These are phyloP conservation scores for Penicillium italicum DNA, from an alignment of 2,329 filamentous ascomycete genomes.

Conservation along the genomic window DNA sequence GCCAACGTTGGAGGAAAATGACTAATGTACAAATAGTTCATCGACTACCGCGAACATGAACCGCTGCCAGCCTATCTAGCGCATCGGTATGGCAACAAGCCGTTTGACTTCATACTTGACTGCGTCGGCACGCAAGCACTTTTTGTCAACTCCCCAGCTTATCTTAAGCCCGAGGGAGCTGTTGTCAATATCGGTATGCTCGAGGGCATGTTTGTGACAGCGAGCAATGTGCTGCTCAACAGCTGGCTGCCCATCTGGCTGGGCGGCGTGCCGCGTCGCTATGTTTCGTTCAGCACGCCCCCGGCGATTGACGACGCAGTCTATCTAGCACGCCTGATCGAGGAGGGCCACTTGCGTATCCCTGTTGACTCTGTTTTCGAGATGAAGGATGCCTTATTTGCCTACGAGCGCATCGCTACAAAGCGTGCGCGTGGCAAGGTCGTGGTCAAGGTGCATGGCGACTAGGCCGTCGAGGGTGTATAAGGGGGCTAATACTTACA, in stretches of 20 bases:
- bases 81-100: conserved; percentile 10
- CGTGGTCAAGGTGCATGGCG: conserved; percentile 9
- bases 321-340: conserved; percentile 7
- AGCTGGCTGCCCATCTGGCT: conserved; percentile 8
- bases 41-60: conserved; percentile 12
- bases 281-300: conserved; percentile 14
- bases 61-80: conserved; percentile 11
- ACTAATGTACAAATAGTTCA: conserved; percentile 7
- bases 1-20: background rate
- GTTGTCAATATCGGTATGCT: conserved; percentile 10
- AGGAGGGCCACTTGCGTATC: conserved; percentile 8
- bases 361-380: conserved; percentile 14
- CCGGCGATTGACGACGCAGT: conserved; percentile 6
- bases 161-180: conserved; percentile 12
- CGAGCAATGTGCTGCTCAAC: conserved; percentile 3
- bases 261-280: conserved; percentile 15
- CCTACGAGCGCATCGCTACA: conserved; percentile 14
- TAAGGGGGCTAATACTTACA: background rate
- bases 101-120: conserved; percentile 20
- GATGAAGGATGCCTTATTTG: conserved; percentile 10
- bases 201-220: background rate
- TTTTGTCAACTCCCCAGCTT: conserved; percentile 16
- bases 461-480: background rate
- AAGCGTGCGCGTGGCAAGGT: conserved; percentile 15
- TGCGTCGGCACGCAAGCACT: conserved; percentile 20